Conservation (phyloP, 2,329 filamentous ascomycete species). For the Coniochaeta sp. region DNA sequence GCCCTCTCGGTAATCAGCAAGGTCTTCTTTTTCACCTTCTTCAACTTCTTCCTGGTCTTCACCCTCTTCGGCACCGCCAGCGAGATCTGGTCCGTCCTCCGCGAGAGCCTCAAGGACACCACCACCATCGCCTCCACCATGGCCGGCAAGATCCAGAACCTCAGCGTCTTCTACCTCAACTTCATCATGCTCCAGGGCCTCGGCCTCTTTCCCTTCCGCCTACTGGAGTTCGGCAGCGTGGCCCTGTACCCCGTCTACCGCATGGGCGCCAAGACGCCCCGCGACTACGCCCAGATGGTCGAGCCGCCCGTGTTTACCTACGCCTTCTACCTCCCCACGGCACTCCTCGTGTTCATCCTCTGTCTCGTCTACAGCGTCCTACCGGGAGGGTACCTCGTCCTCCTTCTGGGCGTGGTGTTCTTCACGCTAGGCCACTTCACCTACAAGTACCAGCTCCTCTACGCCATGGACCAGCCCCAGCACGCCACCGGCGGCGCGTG, state of each 20-base stretch:
- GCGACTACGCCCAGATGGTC: slow-evolving; percentile 77
- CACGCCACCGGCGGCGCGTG: slow-evolving; percentile 90
- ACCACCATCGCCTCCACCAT: slow-evolving; percentile 69
- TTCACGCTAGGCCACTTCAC: slow-evolving; percentile 79
- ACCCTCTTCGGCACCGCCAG: slow-evolving; percentile 79
- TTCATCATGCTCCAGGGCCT: slow-evolving; percentile 90
- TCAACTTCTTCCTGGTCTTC: slow-evolving; percentile 96
- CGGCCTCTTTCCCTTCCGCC: slow-evolving; percentile 86
- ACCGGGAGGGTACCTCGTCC: slow-evolving; percentile 68
- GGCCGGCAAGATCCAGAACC: slow-evolving; percentile 63
- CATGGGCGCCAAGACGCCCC: slow-evolving; percentile 74
- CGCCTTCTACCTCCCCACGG: slow-evolving; percentile 90
- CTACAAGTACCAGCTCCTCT: slow-evolving; percentile 95
- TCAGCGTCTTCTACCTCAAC: slow-evolving; percentile 84
- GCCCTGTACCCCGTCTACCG: slow-evolving; percentile 74
- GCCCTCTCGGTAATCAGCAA: slow-evolving; percentile 94
- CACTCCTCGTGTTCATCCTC: slow-evolving; percentile 87
- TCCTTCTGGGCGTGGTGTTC: slow-evolving; percentile 76
- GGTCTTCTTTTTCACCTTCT: slow-evolving; percentile 99
- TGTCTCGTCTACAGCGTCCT: slow-evolving; percentile 92
- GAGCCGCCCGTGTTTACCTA: slow-evolving; percentile 88
- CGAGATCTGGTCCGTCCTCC: slow-evolving; percentile 64
- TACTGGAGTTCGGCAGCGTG: slow-evolving; percentile 84
- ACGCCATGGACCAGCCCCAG: slow-evolving; percentile 96
- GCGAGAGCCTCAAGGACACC: slow-evolving; percentile 70